Conservation (phyloP, 2,329 filamentous ascomycete genomes). For the Chrysosporium queenslandicum region DNA sequence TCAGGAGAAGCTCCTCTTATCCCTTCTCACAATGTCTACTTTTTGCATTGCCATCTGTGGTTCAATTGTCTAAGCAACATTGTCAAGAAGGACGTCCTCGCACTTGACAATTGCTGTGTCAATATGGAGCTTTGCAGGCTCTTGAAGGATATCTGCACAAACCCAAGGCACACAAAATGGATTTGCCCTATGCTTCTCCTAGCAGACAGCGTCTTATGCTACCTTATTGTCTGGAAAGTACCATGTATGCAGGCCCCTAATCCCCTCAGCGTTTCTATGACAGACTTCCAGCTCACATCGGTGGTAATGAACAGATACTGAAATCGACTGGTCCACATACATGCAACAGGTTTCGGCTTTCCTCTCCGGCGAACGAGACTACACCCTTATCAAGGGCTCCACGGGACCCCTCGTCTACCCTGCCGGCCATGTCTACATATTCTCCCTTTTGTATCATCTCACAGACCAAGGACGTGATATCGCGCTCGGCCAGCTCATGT, state of each 20-base stretch:
- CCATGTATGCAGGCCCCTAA: conserved; percentile 54
- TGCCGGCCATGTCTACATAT: conserved; percentile 85
- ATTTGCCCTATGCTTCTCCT: conserved; percentile 57
- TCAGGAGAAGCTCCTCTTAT: too few relatives aligned
- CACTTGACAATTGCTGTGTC: not conserved
- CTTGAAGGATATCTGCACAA: conserved; percentile 38
- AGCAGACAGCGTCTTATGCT: conserved; percentile 61
- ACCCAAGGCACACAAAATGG: conserved; percentile 51
- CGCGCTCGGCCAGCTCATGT: conserved; percentile 69
- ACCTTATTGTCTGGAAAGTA: conserved; percentile 65
- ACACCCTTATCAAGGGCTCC: conserved; percentile 70
- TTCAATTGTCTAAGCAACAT: not conserved
- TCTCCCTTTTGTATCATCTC: conserved; percentile 65
- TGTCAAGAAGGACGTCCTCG: not conserved
- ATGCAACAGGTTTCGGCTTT: conserved; percentile 86
- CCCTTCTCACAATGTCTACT: too few relatives aligned
- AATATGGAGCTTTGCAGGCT: conserved; percentile 20
- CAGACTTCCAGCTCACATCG: not conserved
- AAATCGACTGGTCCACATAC: conserved; percentile 96
- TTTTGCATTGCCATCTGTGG: not conserved
- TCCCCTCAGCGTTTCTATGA: not conserved
- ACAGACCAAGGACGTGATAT: conserved; percentile 71
- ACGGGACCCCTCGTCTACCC: conserved; percentile 95
- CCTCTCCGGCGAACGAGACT: conserved; percentile 76
- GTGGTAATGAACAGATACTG: conserved; percentile 58